Evolutionary conservation across 23 red algal species (phyloP).

Genomic region (Cyanidium caldarium): DNA sequence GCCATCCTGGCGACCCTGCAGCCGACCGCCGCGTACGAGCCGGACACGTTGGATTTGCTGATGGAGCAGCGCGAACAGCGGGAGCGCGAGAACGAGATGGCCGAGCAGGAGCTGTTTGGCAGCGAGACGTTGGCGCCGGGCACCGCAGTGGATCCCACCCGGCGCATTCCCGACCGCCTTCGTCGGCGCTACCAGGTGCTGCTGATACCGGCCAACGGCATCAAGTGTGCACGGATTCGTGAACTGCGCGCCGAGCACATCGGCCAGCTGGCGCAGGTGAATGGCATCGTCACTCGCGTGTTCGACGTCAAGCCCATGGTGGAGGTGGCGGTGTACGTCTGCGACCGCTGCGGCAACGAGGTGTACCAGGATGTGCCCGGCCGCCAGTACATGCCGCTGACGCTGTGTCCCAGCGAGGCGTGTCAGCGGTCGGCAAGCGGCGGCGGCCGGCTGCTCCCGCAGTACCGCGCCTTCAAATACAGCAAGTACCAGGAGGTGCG

Average conservation of each 20-base stretch:
- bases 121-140: constrained; percentile 23
- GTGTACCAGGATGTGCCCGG: constrained; percentile 65
- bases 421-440: constrained; percentile 9
- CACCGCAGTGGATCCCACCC: constrained; percentile 31
- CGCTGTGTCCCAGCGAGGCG: constrained; percentile 23
- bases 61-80: constrained; percentile 33
- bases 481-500: constrained; percentile 96
- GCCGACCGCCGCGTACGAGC: neutral
- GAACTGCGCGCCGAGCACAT: constrained; percentile 63
- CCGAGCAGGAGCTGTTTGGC: neutral
- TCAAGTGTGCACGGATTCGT: constrained; percentile 57
- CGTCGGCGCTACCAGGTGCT: constrained; percentile 53
- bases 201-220: constrained; percentile 36
- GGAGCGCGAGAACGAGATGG: constrained; percentile 47
- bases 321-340: constrained; percentile 59
- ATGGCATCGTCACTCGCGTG: constrained; percentile 78
- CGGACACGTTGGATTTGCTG: constrained; percentile 45
- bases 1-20: constrained; percentile 39
- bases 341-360: constrained; percentile 73
- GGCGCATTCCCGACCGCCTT: constrained; percentile 48
- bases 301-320: constrained; percentile 78
- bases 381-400: constrained; percentile 67
- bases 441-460: constrained; percentile 35
- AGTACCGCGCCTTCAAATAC: constrained; percentile 57
- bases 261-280: constrained; percentile 60